Base-by-base conservation (phyloP, 2,329 filamentous ascomycete genomes). In the Aspergillus sp. region DNA sequence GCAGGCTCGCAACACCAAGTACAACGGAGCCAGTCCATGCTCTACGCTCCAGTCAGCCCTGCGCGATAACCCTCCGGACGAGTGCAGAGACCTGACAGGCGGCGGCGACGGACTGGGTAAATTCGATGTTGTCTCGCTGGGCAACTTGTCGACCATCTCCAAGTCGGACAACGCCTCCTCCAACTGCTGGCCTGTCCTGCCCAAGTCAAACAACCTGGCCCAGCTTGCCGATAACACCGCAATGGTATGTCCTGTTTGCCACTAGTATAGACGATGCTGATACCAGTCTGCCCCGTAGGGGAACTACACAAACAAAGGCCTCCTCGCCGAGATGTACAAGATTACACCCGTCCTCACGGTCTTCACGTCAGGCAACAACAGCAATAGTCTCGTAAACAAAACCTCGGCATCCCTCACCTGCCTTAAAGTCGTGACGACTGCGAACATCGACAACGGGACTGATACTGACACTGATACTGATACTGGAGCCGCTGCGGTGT, bases 391-490 rank as follows among this genome's bases (percentile, higher is more conserved):
- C 14, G 55, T 62, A 4, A 35, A 62, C 35, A 21, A 51, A n/a
- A 53, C 61, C 41, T 56, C 55, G n/a, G 52, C 61, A 3, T 57
- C 62, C 49, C 47, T 64, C 21, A 63, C 61, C 14, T 64, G 62
- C 23, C 50, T 63, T 14, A 64, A 64, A 23, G 48, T 59, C 6
- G 57, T 64, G 17, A 60, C 50, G 2, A 56, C 53, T 2, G 1
- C 15, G 17, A 51, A 56, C 15, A 21, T 31, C 37, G 33, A 25
- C 33, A 56, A 56, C 31, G n/a, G 46, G 15, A 44, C 53, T 6
- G 46, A 50, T 21, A 27, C 39, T 27, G n/a, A 15, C 7, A 35
- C 19, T n/a, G 50, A 31, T 25, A 4, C 21, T 4, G 21, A 4
- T 4, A 19, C 19, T 19, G 19, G 19, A 3, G 19, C 19, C 4